Evolutionary conservation across 768 basidiomycete genomes (phyloP), one percentile per base, ranked within the genome.

Genomic region (Vararia minispora): DNA sequence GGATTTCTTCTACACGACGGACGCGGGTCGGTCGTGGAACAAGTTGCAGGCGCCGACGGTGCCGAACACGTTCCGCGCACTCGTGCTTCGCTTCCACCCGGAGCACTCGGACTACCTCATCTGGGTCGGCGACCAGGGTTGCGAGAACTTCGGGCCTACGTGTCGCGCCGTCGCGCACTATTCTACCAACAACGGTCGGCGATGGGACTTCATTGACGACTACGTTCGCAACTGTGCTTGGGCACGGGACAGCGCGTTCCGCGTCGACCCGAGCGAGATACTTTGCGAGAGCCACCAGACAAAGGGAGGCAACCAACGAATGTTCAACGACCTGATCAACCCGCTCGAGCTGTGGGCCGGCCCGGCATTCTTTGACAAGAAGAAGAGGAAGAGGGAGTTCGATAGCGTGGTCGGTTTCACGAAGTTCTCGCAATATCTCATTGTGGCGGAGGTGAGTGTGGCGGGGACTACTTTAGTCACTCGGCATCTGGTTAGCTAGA

Each of bases 371-470:
- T 97, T 77, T 54, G 46, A 46, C 33, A 74, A 69, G 45, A 82
- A 76, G 65, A 76, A 64, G 44, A 83, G 73, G 54, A 57, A 95
- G 16, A 83, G 73, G 54, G 57, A 95, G 16, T 99, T 98, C 52
- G 74, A 87, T 32, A 66, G 76, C 29, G 79, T 99, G 38, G 89
- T 90, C 47, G 95, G 95, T 6, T 97, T 92, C 62, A 81, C 95
- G 0, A 92, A 90, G 62, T 99, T 99, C 59, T 88, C 88, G 0
- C 89, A 99, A 63, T 99, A 85, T 57, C 68, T 98, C 55, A 78
- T 98, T 31, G 94, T 97, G 22, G 95, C 94, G 17, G 82, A 91
- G 71, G 89, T 95, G 28, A 37, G 77, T 52, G 20, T 10, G 39
- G 16, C n/a, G 28, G 14, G 7, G 20, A 35, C 28, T 14, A 4